Percentiles rank a stretch among this genome's conserved stretches.
Evolutionary conservation across 2,329 filamentous ascomycete species (phyloP).

Genomic region (Trichoderma aggressivum): DNA sequence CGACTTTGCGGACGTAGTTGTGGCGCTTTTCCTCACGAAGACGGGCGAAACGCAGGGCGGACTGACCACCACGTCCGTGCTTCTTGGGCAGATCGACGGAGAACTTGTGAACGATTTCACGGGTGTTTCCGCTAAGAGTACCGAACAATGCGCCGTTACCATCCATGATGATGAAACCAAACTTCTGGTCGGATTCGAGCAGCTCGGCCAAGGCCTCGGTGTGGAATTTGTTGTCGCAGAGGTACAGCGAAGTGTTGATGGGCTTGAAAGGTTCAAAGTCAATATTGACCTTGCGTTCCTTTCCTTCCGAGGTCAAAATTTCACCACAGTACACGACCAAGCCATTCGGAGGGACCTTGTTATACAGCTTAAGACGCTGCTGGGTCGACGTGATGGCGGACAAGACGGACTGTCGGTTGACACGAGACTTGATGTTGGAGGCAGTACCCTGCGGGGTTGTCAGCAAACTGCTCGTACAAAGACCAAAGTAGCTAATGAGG

Average conservation of each 20-base stretch:
- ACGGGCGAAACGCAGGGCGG: conserved; percentile 97
- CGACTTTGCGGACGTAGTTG: conserved; percentile 99
- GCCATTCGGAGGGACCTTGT: conserved; percentile 96
- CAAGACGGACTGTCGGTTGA: conserved; percentile 96
- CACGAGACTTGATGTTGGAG: conserved; percentile 98
- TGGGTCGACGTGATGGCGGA: conserved; percentile 99
- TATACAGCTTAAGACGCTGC: conserved; percentile 98
- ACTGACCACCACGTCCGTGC: conserved; percentile 99
- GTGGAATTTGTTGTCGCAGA: conserved; percentile 99
- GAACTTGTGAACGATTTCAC: conserved; percentile 97
- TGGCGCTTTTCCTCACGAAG: conserved; percentile 98
- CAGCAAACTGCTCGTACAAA: conserved; percentile 22
- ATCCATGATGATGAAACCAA: conserved; percentile 99
- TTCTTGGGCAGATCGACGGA: conserved; percentile 99
- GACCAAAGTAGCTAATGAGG: background rate
- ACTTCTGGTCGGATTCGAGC: conserved; percentile 97
- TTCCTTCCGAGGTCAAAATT: conserved; percentile 98
- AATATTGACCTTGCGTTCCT: conserved; percentile 99
- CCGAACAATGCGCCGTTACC: conserved; percentile 97
- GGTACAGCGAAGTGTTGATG: conserved; percentile 98
- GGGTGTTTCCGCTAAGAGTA: conserved; percentile 93
- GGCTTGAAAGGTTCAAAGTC: conserved; percentile 99
- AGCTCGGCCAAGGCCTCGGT: conserved; percentile 96
- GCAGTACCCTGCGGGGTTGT: conserved; percentile 74
- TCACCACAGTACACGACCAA: conserved; percentile 99